Evolutionary conservation across 352 stramenopile genomes (phyloP).

Genomic region (Globisporangium okanoganense): DNA sequence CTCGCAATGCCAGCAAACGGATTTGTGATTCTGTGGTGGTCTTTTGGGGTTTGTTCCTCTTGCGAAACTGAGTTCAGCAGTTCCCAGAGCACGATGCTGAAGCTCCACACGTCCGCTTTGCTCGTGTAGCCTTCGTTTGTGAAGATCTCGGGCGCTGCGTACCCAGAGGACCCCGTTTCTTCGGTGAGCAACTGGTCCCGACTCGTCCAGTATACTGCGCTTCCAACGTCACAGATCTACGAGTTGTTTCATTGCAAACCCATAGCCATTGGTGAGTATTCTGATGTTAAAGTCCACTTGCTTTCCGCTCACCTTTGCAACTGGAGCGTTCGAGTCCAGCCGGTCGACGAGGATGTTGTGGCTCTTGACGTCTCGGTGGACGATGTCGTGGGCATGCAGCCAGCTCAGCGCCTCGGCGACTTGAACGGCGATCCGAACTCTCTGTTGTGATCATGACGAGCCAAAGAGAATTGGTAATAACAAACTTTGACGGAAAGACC

Average conservation of each 20-base stretch:
- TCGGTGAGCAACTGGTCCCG: slow-evolving; percentile 18
- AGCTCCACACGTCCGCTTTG: slow-evolving; percentile 50
- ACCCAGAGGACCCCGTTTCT: slow-evolving; percentile 37
- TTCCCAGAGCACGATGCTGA: slow-evolving; percentile 45
- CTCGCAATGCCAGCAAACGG: slow-evolving; percentile 26
- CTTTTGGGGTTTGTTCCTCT: background rate
- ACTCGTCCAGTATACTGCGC: slow-evolving; percentile 15
- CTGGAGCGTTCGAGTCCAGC: background rate
- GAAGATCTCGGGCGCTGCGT: slow-evolving; percentile 47
- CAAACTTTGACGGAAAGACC: background rate
- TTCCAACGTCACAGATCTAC: slow-evolving; percentile 38
- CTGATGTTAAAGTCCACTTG: background rate
- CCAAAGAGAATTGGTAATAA: background rate
- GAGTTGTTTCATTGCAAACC: background rate
- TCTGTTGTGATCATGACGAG: slow-evolving; percentile 11
- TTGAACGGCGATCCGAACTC: slow-evolving; percentile 26
- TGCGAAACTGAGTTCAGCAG: slow-evolving; percentile 1
- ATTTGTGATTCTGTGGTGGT: slow-evolving; percentile 15
- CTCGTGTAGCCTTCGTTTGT: slow-evolving; percentile 26
- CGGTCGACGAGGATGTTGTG: slow-evolving; percentile 36
- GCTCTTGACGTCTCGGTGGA: slow-evolving; percentile 44
- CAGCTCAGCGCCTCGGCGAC: slow-evolving; percentile 28
- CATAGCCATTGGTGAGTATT: background rate
- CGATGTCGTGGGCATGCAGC: slow-evolving; percentile 30
- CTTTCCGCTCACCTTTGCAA: slow-evolving; percentile 23